These are phyloP conservation scores for Mortierella sp. DNA, from an alignment of 371 early-diverging fungal species.

Conservation along the genomic window DNA sequence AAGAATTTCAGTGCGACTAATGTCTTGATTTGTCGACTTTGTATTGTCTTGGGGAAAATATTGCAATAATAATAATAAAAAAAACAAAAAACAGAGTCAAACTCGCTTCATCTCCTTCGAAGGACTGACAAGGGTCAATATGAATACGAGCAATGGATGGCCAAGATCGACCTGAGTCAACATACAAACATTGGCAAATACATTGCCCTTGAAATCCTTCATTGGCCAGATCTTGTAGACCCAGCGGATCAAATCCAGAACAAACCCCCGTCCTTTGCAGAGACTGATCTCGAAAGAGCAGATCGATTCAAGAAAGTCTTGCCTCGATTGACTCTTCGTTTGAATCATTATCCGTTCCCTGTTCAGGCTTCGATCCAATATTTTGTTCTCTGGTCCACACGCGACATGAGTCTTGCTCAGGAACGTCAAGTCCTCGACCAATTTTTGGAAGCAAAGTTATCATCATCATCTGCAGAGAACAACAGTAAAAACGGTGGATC, in stretches of 20 bases:
- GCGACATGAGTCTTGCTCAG: constrained; percentile 32
- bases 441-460: constrained; percentile 20
- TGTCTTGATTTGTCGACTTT: neutral
- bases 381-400: constrained; percentile 46
- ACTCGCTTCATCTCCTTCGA: constrained; percentile 29
- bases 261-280: neutral
- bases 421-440: constrained; percentile 22
- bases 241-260: constrained; percentile 18
- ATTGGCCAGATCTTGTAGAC: constrained; percentile 36
- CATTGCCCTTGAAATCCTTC: constrained; percentile 29
- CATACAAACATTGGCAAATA: constrained; percentile 38
- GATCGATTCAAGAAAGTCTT: constrained; percentile 16
- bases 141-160: constrained; percentile 47
- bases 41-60: neutral
- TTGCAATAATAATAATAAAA: neutral
- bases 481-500: no score
- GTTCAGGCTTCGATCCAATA: constrained; percentile 47
- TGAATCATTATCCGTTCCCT: constrained; percentile 48
- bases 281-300: neutral
- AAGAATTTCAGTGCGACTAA: no score
- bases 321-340: constrained; percentile 32
- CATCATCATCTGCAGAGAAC: neutral
- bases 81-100: constrained; percentile 11
- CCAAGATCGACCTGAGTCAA: constrained; percentile 18
- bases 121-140: constrained; percentile 52